phyloP scores from a whole-genome alignment of 139 green algal species.

The Chlorella sorokiniana region DNA sequence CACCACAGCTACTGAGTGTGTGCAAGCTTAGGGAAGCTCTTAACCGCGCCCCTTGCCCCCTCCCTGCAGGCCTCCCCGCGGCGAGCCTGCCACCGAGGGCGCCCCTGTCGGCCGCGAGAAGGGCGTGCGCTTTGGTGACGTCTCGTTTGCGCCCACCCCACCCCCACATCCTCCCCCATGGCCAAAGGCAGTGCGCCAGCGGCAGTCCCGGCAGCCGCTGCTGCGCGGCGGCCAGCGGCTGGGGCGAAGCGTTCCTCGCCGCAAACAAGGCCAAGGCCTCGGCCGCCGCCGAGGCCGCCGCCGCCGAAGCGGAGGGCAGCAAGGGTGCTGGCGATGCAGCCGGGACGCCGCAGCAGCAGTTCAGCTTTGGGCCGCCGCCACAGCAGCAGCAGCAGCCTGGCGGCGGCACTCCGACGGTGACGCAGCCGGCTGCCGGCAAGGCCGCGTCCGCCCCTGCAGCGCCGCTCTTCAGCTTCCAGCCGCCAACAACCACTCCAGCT shows the following conservation, averaged over 20 bases:
- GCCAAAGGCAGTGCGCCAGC: background rate
- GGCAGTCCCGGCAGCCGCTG: background rate
- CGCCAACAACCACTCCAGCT: background rate
- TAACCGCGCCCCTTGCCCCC: too few species aligned
- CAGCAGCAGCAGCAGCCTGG: too few species aligned
- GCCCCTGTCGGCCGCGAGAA: background rate
- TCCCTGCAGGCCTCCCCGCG: conserved; percentile 16
- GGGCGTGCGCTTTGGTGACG: conserved; percentile 39
- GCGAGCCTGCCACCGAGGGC: background rate
- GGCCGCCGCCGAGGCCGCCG: background rate
- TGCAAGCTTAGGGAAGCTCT: too few species aligned
- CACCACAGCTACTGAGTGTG: too few species aligned
- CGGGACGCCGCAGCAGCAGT: background rate
- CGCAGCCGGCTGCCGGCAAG: background rate
- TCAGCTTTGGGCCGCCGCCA: conserved; percentile 21
- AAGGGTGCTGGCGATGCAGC: background rate
- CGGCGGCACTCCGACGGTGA: conserved; percentile 4
- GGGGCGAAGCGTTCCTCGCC: conserved; percentile 17
- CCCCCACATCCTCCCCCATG: background rate
- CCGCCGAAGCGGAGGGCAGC: background rate
- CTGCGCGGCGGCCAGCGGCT: background rate
- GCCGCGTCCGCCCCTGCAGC: too few species aligned
- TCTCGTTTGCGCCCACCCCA: conserved; percentile 17
- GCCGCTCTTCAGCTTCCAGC: too few species aligned
- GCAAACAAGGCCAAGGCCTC: conserved; percentile 1